Percentiles rank a stretch among this genome's conserved stretches.
Evolutionary conservation across 768 basidiomycete species (phyloP).

Genomic region (Mycena olivaceomarginata): DNA sequence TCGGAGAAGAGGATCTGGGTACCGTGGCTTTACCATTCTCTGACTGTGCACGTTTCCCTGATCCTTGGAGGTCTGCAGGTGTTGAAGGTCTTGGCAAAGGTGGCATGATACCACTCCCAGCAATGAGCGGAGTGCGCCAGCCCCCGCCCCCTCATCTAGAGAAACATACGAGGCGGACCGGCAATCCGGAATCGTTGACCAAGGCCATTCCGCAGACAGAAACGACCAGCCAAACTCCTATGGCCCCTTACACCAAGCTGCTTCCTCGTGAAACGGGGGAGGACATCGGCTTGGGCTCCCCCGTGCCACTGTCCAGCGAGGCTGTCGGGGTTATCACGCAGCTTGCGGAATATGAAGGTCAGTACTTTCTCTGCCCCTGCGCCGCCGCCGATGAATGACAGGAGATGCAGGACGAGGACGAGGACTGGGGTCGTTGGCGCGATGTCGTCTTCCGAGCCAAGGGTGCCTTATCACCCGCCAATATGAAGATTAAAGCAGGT

Average conservation of each 20-base stretch:
- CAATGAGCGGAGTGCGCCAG: slow-evolving; percentile 78
- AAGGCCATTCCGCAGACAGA: slow-evolving; percentile 41
- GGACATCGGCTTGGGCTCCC: slow-evolving; percentile 93
- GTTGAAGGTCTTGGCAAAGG: slow-evolving; percentile 83
- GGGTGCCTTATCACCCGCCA: slow-evolving; percentile 69
- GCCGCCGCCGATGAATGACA: slow-evolving; percentile 15
- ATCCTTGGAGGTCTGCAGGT: slow-evolving; percentile 64
- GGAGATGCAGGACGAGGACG: slow-evolving; percentile 81
- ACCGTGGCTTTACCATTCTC: slow-evolving; percentile 31
- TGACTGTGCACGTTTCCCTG: slow-evolving; percentile 27
- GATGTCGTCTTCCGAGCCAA: slow-evolving; percentile 90
- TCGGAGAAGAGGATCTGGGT: slow-evolving; percentile 89
- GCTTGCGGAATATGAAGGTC: slow-evolving; percentile 90
- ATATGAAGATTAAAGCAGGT: slow-evolving; percentile 68
- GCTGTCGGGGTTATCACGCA: slow-evolving; percentile 89
- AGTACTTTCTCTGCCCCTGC: slow-evolving; percentile 40
- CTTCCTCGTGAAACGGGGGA: slow-evolving; percentile 91
- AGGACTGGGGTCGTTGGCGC: slow-evolving; percentile 93
- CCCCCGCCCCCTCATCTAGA: slow-evolving; percentile 71
- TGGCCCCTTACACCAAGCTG: slow-evolving; percentile 58
- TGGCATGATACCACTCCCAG: slow-evolving; percentile 88
- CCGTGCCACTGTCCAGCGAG: slow-evolving; percentile 85
- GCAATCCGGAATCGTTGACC: slow-evolving; percentile 69
- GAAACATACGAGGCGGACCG: slow-evolving; percentile 58
- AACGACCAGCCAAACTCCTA: slow-evolving; percentile 32